Base-by-base conservation (phyloP, 805 yeast species). In the Ogataea parapolymorpha region DNA sequence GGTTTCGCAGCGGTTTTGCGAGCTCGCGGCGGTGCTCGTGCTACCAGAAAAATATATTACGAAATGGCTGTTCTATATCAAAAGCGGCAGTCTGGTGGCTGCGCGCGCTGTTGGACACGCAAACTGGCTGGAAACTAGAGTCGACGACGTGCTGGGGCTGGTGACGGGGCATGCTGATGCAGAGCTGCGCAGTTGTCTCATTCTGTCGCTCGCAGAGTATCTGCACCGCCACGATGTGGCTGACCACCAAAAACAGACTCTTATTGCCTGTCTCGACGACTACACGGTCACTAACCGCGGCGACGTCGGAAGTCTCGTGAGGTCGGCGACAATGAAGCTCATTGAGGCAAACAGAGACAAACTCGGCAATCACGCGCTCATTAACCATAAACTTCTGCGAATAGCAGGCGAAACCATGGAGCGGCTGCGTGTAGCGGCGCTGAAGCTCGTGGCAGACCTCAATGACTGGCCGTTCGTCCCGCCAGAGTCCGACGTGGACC, bases 251-350 rank as follows among this genome's bases (percentile, higher is more conserved):
- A 26, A 46, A 35, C 12, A 35, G 3, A 13, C 28, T 3, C 32
- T 71, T 4, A 31, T 72, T 1, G 49, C 46, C 2, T 73, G 77
- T 25, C 60, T 91, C 11, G 81, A 82, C 46, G 96, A 90, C 53
- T 88, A 89, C 58, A 77, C 95, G 0, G 65, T 75, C 2, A 85
- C 91, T 0, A 77, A 77, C 20, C 84, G 86, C 54, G 98, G 98
- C 8, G 98, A 90, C 63, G 90, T 89, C n/a, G 98, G 98, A 2
- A 77, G 86, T 34, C 74, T 79, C 51, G 74, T 88, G 1, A 66
- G 98, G 34, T 29, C 32, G 5, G 42, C 81, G 0, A 67, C 81
- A 1, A 56, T 84, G 2, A 26, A 50, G 5, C 52, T 79, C 2
- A 58, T 81, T 0, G 37, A 46, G 0, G 30, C 49, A 1, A 68